Percentiles rank a stretch among this genome's conserved stretches.
Conservation (phyloP, 2,329 filamentous ascomycete species). For the Hypoxylon sp. region DNA sequence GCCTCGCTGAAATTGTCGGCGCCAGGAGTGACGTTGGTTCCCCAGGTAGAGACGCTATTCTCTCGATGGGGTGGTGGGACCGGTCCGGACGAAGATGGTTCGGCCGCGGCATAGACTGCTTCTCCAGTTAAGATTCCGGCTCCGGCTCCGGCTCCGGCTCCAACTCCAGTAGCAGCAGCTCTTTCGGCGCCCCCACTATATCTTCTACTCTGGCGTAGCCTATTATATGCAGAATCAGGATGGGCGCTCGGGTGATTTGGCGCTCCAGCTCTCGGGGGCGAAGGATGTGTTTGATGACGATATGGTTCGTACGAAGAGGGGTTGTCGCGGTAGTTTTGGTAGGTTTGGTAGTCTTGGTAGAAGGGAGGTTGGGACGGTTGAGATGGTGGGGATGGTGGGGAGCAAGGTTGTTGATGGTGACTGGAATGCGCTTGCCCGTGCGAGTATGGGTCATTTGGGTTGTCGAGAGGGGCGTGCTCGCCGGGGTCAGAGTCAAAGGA, state of each 20-base stretch:
- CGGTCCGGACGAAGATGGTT: conserved; percentile 45
- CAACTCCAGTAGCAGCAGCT: conserved; percentile 39
- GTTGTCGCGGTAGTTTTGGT: conserved; percentile 42
- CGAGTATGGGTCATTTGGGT: conserved; percentile 37
- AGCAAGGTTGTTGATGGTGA: conserved; percentile 21
- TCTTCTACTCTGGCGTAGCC: conserved; percentile 54
- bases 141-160: conserved; percentile 43
- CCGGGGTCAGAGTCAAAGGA: conserved; percentile 50
- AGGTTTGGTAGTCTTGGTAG: conserved; percentile 44
- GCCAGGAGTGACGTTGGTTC: conserved; percentile 67
- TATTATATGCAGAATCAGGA: conserved; percentile 56
- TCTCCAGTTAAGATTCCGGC: conserved; percentile 44
- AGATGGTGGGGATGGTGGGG: conserved; percentile 35
- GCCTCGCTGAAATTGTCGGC: conserved; percentile 75
- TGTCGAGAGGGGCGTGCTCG: conserved; percentile 51
- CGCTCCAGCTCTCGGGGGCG: conserved; percentile 33
- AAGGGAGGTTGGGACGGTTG: conserved; percentile 34
- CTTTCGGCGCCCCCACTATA: conserved; percentile 48
- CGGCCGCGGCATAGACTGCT: conserved; percentile 33
- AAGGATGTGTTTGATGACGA: conserved; percentile 36
- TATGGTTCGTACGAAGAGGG: conserved; percentile 41
- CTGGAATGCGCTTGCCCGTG: conserved; percentile 33
- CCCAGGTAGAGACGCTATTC: conserved; percentile 43
- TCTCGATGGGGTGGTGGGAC: conserved; percentile 49
- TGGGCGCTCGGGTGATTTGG: conserved; percentile 49